Conservation (phyloP, 208 protist species). For the Naegleria lovaniensis region DNA sequence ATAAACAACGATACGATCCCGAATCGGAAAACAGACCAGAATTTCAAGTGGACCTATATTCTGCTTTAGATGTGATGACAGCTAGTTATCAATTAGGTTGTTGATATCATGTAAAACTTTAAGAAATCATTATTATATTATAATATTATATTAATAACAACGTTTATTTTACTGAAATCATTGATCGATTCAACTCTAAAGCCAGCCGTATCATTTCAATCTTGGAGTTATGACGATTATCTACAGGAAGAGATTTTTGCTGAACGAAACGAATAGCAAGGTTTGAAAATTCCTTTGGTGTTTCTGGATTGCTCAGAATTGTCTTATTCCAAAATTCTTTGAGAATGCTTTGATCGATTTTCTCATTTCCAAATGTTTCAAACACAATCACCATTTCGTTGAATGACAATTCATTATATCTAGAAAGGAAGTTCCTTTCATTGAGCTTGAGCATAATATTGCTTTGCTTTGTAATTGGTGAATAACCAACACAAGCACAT, state of each 20-base stretch:
- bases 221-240: slow-evolving; percentile 8
- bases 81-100: neutral
- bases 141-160: too few relatives aligned
- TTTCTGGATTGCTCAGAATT: neutral
- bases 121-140: too few relatives aligned
- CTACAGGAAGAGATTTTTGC: neutral
- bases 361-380: slow-evolving; percentile 1
- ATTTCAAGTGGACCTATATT: slow-evolving; percentile 8
- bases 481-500: slow-evolving; percentile 8
- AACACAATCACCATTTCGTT: neutral
- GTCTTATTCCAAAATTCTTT: neutral
- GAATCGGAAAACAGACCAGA: slow-evolving; percentile 13
- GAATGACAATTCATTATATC: neutral
- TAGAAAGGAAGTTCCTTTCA: neutral
- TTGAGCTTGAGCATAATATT: neutral
- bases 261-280: neutral
- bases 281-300: neutral
- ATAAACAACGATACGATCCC: slow-evolving; percentile 14
- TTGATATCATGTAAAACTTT: neutral
- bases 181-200: neutral
- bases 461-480: neutral
- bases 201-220: neutral
- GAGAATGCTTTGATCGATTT: neutral
- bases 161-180: neutral
- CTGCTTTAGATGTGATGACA: neutral